phyloP scores from a whole-genome alignment of 768 basidiomycete genomes.

The Mycena haematopus region DNA sequence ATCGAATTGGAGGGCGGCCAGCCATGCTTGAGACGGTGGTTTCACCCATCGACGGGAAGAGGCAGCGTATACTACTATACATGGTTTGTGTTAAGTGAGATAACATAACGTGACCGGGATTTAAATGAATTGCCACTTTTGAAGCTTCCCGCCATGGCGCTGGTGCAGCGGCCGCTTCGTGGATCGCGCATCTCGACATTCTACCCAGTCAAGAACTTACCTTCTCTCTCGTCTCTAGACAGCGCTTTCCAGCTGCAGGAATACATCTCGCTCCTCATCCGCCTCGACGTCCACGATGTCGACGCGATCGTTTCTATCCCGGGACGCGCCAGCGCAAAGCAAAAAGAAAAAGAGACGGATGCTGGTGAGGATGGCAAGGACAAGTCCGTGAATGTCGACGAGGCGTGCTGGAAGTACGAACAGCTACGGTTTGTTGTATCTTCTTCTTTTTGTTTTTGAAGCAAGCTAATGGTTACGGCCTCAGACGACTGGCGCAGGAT shows the following conservation, averaged over 20 bases:
- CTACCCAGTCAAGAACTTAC: conserved; percentile 76
- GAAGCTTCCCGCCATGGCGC: conserved; percentile 83
- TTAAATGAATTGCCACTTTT: too few species aligned
- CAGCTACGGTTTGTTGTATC: conserved; percentile 49
- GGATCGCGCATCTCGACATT: conserved; percentile 84
- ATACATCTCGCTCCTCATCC: conserved; percentile 88
- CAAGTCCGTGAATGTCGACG: conserved; percentile 66
- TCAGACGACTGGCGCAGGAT: conserved; percentile 87
- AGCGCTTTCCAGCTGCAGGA: conserved; percentile 96
- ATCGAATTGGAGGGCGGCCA: too few species aligned
- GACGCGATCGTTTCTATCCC: conserved; percentile 65
- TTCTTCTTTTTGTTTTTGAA: neutral
- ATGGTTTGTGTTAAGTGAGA: too few species aligned
- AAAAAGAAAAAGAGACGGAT: conserved; percentile 35
- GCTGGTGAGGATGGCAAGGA: conserved; percentile 43
- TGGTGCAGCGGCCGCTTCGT: conserved; percentile 89
- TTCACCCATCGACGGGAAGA: too few species aligned
- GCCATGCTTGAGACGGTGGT: too few species aligned
- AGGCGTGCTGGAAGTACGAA: conserved; percentile 84
- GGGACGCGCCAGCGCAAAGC: conserved; percentile 32
- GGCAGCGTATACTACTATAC: too few species aligned
- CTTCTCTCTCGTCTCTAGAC: conserved; percentile 75
- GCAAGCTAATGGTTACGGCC: conserved; percentile 1
- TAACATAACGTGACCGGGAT: too few species aligned
- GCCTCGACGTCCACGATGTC: conserved; percentile 88